phyloP scores from a whole-genome alignment of 106 monocot genomes.

The Dendrobium officinale region DNA sequence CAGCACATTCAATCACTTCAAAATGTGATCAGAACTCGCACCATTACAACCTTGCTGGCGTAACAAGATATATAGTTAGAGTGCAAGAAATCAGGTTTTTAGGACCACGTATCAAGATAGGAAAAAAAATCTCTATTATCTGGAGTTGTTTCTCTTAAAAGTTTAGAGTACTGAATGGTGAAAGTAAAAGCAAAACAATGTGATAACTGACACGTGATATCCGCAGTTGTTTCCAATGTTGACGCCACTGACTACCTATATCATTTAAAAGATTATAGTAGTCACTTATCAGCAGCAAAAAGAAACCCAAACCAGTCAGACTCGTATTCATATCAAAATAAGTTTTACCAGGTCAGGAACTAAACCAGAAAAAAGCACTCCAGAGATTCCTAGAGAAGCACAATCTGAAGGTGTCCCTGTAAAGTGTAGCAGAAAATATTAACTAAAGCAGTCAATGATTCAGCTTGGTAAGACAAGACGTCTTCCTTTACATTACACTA shows the following conservation, averaged over 20 bases:
- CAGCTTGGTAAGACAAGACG: background rate
- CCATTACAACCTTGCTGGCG: background rate
- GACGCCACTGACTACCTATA: constrained; percentile 90
- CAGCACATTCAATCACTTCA: background rate
- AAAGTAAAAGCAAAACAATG: background rate
- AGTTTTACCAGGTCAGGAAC: constrained; percentile 74
- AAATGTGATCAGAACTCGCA: background rate
- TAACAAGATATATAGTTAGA: background rate
- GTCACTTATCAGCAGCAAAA: background rate
- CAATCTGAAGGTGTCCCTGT: constrained; percentile 93
- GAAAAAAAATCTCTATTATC: background rate
- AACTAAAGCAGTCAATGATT: constrained; percentile 1
- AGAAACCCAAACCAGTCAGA: background rate
- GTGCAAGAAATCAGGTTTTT: background rate
- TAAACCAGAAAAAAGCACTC: constrained; percentile 67
- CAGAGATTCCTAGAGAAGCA: constrained; percentile 83
- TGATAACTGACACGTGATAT: constrained; percentile 69
- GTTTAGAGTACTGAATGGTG: background rate
- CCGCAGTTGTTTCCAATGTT: constrained; percentile 90
- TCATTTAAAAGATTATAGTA: constrained; percentile 18
- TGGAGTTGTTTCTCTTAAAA: background rate
- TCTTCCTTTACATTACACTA: background rate
- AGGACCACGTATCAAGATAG: background rate
- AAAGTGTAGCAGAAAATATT: constrained; percentile 6
- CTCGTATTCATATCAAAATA: background rate